Evolutionary conservation across 306 rosid genomes (phyloP).

Genomic region (Lathyrus oleraceus): DNA sequence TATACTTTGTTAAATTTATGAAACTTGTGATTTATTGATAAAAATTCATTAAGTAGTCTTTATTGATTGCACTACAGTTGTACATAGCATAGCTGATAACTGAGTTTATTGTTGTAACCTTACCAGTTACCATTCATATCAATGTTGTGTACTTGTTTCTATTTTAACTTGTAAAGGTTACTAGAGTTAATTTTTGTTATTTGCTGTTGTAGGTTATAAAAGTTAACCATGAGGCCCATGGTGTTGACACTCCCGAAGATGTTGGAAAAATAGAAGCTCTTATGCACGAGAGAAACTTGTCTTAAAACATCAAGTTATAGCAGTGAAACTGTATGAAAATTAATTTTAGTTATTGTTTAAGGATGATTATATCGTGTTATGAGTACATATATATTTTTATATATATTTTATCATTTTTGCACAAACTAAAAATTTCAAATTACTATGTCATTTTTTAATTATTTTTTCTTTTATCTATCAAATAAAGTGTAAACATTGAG

Average conservation of each 20-base stretch:
- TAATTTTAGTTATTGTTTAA: too few species aligned
- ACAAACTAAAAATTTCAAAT: too few species aligned
- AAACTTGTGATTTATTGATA: too few species aligned
- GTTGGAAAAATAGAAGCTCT: conserved; percentile 79
- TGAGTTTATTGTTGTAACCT: background rate
- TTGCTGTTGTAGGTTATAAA: conserved; percentile 68
- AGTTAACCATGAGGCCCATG: conserved; percentile 94
- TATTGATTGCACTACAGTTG: too few species aligned
- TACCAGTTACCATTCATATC: conserved; percentile 3
- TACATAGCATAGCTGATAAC: too few species aligned
- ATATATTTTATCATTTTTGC: too few species aligned
- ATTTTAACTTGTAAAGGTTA: background rate
- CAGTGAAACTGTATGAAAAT: background rate
- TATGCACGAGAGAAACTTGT: conserved; percentile 70
- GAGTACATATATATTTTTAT: too few species aligned
- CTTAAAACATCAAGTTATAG: conserved; percentile 40
- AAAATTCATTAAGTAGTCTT: background rate
- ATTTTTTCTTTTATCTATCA: too few species aligned
- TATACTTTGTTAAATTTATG: too few species aligned
- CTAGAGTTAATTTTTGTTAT: conserved; percentile 11
- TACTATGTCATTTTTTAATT: too few species aligned
- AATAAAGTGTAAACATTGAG: too few species aligned
- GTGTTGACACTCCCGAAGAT: conserved; percentile 91
- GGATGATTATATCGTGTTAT: too few species aligned
- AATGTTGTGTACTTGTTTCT: background rate